Base-by-base conservation (phyloP, 2,329 filamentous ascomycete genomes). In the Pestalotiopsis fici region DNA sequence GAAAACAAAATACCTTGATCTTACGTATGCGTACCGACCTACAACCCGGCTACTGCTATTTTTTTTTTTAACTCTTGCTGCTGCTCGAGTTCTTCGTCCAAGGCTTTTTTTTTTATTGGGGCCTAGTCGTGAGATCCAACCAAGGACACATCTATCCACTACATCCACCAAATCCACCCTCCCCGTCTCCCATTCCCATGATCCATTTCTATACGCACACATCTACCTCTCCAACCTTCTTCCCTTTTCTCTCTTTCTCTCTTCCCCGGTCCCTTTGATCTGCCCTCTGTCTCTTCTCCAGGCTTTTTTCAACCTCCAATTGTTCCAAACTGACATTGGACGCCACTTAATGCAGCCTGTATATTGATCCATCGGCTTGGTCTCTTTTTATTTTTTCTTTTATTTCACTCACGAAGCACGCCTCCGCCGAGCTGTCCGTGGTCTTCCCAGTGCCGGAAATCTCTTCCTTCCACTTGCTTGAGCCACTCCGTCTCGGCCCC, bases 281-380 rank as follows among this genome's bases (percentile, higher is more conserved):
- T 70, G 65, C 67, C 72, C 71, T 69, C 69, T 73, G 74, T 71
- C 71, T 70, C 70, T 77, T 78, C 75, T 76, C 73, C 75, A 75
- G 74, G 75, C 75, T 74, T 67, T 54, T 37, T 43, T 27, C 39
- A 18, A 50, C 15, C 18, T 50, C 43, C 43, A 35, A 43, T 47
- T 37, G 21, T 35, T 43, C 63, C 37, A 47, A 37, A 31, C 35
- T 23, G 15, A 37, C 61, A 64, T 70, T 72, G 65, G 67, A 68
- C 54, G 63, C 43, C 65, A 64, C 60, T 72, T 78, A 77, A 78
- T 78, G 75, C 74, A 75, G 76, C 74, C 76, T 77, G 76, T 78
- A 77, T 78, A 78, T 78, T 78, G 76, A 77, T 70, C 72, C 73
- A 72, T 74, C 72, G 69, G 71, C 74, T 75, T 76, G 74, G 75